Evolutionary conservation across 345 rosid genomes (phyloP).

Genomic region (Camelina laxa): DNA sequence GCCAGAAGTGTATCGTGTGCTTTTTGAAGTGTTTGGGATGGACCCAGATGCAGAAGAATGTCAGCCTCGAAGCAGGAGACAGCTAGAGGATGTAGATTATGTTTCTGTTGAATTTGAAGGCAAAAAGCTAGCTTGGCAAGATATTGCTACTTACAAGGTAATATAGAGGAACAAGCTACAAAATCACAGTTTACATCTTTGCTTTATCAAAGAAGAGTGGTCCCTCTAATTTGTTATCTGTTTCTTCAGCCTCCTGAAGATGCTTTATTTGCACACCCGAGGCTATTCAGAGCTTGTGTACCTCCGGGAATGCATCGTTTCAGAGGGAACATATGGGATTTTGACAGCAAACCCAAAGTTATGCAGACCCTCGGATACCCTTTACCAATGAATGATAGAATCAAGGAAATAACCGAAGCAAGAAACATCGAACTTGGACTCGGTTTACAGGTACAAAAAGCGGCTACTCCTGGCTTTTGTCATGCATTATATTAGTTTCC

Average conservation of each 20-base stretch:
- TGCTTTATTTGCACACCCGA: conserved; percentile 92
- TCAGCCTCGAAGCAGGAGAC: conserved; percentile 90
- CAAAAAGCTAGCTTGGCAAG: conserved; percentile 84
- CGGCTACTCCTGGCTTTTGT: neutral
- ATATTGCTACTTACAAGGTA: conserved; percentile 86
- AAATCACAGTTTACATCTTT: neutral
- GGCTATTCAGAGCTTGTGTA: conserved; percentile 94
- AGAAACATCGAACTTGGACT: conserved; percentile 94
- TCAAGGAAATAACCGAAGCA: conserved; percentile 88
- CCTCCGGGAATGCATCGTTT: conserved; percentile 99
- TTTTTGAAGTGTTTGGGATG: conserved; percentile 97
- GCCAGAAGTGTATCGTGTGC: conserved; percentile 95
- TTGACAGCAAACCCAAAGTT: conserved; percentile 79
- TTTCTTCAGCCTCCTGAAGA: conserved; percentile 83
- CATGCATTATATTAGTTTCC: conserved; percentile 3
- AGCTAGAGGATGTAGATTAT: conserved; percentile 93
- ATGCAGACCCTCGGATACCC: conserved; percentile 84
- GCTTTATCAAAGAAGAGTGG: neutral
- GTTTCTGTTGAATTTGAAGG: conserved; percentile 94
- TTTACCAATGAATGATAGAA: conserved; percentile 65
- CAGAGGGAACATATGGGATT: conserved; percentile 97
- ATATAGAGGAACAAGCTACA: conserved; percentile 31
- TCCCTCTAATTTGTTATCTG: conserved; percentile 9
- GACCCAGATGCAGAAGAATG: conserved; percentile 94
- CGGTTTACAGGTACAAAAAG: conserved; percentile 73